Base-by-base conservation (phyloP, 352 stramenopile species). In the Heterotrichella gracilis region DNA sequence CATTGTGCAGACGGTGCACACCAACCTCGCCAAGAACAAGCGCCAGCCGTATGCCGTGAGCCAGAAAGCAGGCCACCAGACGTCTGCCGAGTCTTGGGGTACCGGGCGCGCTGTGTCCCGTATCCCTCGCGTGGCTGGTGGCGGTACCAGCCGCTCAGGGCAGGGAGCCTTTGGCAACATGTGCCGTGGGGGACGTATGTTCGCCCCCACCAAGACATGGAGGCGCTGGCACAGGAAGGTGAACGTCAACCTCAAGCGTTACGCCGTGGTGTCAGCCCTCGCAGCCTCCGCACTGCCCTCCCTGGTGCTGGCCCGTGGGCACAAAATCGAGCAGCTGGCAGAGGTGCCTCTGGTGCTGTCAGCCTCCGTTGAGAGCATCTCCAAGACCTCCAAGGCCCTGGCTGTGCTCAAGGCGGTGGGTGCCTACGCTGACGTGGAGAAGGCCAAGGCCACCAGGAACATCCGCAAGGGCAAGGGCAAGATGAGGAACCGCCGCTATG, bases 151-250 rank as follows among this genome's bases (percentile, higher is more conserved):
- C 76, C 84, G 87, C 71, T 92, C 89, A 24, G 90, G 90, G 75
- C 92, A 98, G 80, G 92, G 87, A 82, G 92, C 92, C 24, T 98
- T 96, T 82, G 92, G 90, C 71, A 96, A 96, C 87, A 95, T 95
- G 90, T 94, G 86, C 81, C 88, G 86, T 81, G 86, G 82, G 72
- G 92, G 88, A 81, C 85, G 89, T 78, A 97, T 97, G 90, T 98
- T 96, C 78, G 87, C 87, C 23, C 92, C 92, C 69, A 97, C 90
- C 76, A 94, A 95, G 77, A 95, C 94, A 72, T 98, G 91, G 90
- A 83, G 92, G 77, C 94, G 92, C 80, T 98, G 92, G 92, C 89
- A 96, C 82, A 82, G 86, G 74, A 94, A 95, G 80, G 91, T 97
- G 76, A 97, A 96, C 78, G 80, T 93, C 73, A 96, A 92, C 80